Percentiles rank a stretch among this genome's conserved stretches.
These are phyloP conservation scores for Cytospora chrysosperma DNA, from an alignment of 2,329 filamentous ascomycete species.

Conservation along the genomic window DNA sequence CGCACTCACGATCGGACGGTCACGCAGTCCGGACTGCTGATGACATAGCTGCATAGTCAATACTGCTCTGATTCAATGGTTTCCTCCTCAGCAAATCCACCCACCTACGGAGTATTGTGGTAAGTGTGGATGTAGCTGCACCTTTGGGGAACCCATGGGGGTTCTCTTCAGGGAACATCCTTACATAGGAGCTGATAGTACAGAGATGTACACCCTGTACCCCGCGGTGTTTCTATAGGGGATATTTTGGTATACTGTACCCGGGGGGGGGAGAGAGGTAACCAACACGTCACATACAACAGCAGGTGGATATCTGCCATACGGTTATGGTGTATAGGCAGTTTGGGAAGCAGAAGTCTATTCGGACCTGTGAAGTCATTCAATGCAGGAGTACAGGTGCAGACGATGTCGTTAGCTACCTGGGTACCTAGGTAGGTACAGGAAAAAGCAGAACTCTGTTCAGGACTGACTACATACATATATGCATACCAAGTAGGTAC, in stretches of 20 bases:
- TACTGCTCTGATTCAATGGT: conserved; percentile 10
- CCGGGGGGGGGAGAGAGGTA: too few species aligned
- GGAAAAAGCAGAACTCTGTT: too few species aligned
- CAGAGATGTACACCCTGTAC: neutral
- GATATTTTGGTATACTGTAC: neutral
- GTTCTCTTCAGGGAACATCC: conserved; percentile 18
- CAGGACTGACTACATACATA: too few species aligned
- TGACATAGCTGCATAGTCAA: neutral
- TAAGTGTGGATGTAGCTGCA: conserved; percentile 23
- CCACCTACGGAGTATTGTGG: neutral
- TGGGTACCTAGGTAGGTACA: neutral
- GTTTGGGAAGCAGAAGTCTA: neutral
- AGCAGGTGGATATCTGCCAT: neutral
- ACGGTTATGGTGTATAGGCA: neutral
- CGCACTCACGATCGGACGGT: neutral
- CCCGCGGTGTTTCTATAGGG: conserved; percentile 4
- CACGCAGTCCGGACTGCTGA: neutral
- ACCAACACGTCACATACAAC: neutral
- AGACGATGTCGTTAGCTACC: neutral
- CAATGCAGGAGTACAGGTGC: neutral
- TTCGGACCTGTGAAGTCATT: too few species aligned
- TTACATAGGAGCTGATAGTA: conserved; percentile 8
- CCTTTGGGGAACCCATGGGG: conserved; percentile 15
- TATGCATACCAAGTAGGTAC: too few species aligned
- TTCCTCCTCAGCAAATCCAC: conserved; percentile 20